Evolutionary conservation across 148 eudicot species (phyloP).

Genomic region (Gaultheria prostrata): DNA sequence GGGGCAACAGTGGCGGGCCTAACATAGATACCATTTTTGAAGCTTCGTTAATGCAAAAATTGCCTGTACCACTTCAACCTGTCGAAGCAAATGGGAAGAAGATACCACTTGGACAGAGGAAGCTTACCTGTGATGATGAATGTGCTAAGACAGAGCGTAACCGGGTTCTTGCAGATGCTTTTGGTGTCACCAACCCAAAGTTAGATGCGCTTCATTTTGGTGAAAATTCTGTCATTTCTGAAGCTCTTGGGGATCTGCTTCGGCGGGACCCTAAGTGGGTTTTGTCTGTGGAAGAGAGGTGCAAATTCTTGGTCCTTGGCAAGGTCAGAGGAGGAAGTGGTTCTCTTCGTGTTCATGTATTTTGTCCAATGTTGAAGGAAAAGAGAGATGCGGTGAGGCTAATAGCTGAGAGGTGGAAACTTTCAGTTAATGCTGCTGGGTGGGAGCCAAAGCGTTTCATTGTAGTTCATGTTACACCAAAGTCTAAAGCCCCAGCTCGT

Average conservation of each 20-base stretch:
- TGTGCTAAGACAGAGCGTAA: constrained; percentile 75
- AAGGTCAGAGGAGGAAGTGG: constrained; percentile 50
- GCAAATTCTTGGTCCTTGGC: constrained; percentile 79
- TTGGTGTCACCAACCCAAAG: constrained; percentile 61
- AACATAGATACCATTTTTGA: constrained; percentile 54
- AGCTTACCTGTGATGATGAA: constrained; percentile 84
- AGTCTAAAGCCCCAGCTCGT: constrained; percentile 77
- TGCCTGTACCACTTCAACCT: constrained; percentile 77
- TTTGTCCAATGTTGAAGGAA: constrained; percentile 83
- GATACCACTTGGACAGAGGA: constrained; percentile 81
- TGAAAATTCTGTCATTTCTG: constrained; percentile 57
- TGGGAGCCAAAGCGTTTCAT: constrained; percentile 95
- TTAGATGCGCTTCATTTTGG: constrained; percentile 79
- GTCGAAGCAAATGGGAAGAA: constrained; percentile 60
- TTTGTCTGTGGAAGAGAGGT: constrained; percentile 83
- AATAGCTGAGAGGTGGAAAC: constrained; percentile 96
- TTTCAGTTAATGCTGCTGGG: constrained; percentile 68
- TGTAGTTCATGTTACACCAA: constrained; percentile 66
- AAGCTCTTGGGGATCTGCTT: constrained; percentile 53
- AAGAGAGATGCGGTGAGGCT: constrained; percentile 83
- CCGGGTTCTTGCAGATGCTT: constrained; percentile 87
- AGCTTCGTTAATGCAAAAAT: constrained; percentile 71
- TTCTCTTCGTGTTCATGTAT: constrained; percentile 70
- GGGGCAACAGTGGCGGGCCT: constrained; percentile 50
- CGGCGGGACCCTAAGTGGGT: constrained; percentile 95